Evolutionary conservation across 2,329 filamentous ascomycete genomes (phyloP), one percentile per base, ranked within the genome.

Genomic region (Parafenestella ontariensis): DNA sequence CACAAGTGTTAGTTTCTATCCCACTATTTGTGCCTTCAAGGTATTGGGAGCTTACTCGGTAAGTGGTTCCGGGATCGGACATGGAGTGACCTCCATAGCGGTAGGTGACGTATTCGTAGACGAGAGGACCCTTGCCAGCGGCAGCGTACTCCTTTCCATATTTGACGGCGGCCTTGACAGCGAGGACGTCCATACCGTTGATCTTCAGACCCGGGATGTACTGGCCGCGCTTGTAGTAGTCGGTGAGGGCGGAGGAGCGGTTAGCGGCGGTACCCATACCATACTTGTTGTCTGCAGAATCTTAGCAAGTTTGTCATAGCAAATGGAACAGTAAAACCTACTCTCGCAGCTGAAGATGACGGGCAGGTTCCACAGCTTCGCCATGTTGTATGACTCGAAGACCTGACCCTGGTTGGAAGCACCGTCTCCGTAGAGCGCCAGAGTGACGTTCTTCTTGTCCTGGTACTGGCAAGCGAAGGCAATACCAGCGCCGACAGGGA

Each of bases 331-430:
- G 21, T 24, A n/a, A 56, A 26, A 87, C 92, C 78, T 83, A 96
- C 93, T 99, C 85, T 99, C 95, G 80, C 95, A 99, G 69, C 92
- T 93, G 76, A 99, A 99, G 67, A 99, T 89, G 68, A 93, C 87
- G 50, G 95, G 95, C 43, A 99, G 84, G 71, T 95, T 93, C 95
- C 95, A 99, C 66, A 99, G 88, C 87, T 98, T 98, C 62, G 95
- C 95, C 95, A 99, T 99, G 89, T 99, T 99, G 87, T 96, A 99
- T 59, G 95, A 93, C 85, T 99, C 95, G 74, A 99, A 99, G 70
- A 99, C 95, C 82, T 99, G 95, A 64, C 95, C 95, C 85, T 99
- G 95, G 85, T 99, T 99, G 85, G 89, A 91, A 65, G 95, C 95
- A 85, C 95, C 95, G 73, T 99, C 95, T 84, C 95, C 95, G 81